Evolutionary conservation across 2,329 filamentous ascomycete genomes (phyloP).

Genomic region (Botrytis sinoallii): DNA sequence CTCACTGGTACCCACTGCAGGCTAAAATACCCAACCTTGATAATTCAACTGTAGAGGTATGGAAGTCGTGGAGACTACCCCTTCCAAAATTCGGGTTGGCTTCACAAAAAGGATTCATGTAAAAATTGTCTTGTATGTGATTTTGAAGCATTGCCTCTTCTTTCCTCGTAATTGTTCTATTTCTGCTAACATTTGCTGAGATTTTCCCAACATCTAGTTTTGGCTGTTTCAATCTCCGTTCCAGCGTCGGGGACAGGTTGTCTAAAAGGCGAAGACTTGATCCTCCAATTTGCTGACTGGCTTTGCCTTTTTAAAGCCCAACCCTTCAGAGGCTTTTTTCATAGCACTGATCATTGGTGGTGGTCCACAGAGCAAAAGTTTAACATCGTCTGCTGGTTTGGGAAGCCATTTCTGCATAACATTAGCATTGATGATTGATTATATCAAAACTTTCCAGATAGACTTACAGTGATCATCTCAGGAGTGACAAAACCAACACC

Average conservation of each 20-base stretch:
- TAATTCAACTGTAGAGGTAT: too few relatives aligned
- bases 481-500: constrained; percentile 92
- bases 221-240: neutral
- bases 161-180: neutral
- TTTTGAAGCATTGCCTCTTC: neutral
- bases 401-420: constrained; percentile 68
- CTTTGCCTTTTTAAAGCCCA: constrained; percentile 88
- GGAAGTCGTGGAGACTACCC: neutral
- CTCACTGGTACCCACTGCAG: neutral
- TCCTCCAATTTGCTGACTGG: constrained; percentile 97
- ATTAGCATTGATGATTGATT: neutral
- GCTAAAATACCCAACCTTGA: neutral
- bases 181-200: neutral
- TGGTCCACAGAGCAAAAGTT: constrained; percentile 91
- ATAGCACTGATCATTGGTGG: constrained; percentile 95
- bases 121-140: neutral
- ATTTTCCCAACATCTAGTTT: neutral
- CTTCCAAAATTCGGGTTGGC: neutral
- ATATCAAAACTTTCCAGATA: neutral
- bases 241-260: neutral
- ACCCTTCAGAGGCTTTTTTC: constrained; percentile 89
- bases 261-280: constrained; percentile 93
- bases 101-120: neutral
- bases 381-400: constrained; percentile 79
- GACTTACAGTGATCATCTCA: constrained; percentile 84